Conservation (phyloP, 2,329 filamentous ascomycete species). For the Raffaelea albimanens region DNA sequence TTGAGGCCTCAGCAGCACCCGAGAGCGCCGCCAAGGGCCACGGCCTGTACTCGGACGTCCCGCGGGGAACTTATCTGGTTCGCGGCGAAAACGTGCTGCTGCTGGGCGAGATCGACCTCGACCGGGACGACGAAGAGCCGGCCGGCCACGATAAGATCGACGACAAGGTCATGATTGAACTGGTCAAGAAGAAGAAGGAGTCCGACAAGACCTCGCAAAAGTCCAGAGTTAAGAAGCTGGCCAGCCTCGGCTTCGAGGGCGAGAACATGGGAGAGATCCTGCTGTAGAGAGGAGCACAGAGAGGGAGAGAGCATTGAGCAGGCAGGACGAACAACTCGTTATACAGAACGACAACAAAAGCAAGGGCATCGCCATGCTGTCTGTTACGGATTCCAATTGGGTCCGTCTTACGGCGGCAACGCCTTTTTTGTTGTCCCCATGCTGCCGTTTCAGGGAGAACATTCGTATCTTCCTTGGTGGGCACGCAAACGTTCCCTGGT, state of each 20-base stretch:
- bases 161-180: conserved; percentile 46
- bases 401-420: no score
- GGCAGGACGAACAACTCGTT: no score
- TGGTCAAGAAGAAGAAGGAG: conserved; percentile 63
- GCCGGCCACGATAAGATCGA: conserved; percentile 48
- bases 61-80: conserved; percentile 81
- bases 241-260: conserved; percentile 76
- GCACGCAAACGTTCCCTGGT: conserved; percentile 2
- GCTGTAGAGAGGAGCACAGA: conserved; percentile 33
- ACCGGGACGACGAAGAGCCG: conserved; percentile 85
- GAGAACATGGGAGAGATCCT: conserved; percentile 71
- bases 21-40: conserved; percentile 23
- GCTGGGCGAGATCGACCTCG: conserved; percentile 91
- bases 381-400: no score
- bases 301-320: no score
- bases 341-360: no score
- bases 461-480: no score
- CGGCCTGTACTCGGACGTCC: conserved; percentile 71
- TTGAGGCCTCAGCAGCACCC: conserved; percentile 19
- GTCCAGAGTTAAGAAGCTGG: conserved; percentile 58
- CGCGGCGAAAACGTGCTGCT: conserved; percentile 95
- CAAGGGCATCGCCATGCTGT: no score
- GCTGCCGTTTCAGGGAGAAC: no score
- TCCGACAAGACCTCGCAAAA: conserved; percentile 67
- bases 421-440: no score